A percentile compares a stretch with the other conserved stretches of the same genome.
Conservation (phyloP, 768 basidiomycete genomes). For the Russula ochroleuca region DNA sequence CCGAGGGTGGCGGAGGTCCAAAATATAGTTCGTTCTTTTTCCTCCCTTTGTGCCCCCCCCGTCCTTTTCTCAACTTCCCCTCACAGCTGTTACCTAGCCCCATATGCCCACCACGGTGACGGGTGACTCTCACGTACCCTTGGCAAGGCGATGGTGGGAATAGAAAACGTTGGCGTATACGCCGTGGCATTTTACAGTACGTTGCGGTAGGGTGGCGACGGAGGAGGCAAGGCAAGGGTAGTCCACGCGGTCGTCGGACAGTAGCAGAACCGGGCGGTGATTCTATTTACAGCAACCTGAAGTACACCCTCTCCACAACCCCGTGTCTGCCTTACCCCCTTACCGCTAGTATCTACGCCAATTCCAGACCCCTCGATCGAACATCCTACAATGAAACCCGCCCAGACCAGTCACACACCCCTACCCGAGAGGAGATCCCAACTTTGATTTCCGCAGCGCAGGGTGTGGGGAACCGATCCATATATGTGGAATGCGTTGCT, state of each 20-base stretch:
- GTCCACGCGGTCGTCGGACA: constrained; percentile 7
- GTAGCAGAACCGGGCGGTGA: constrained; percentile 2
- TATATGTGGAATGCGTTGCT: neutral
- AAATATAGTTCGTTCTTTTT: constrained; percentile 69
- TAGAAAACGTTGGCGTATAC: neutral
- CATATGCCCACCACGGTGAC: neutral
- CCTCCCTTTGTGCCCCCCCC: neutral
- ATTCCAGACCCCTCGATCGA: constrained; percentile 12
- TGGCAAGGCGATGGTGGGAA: neutral
- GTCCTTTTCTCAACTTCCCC: constrained; percentile 7
- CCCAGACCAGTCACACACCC: neutral
- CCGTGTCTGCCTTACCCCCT: constrained; percentile 21
- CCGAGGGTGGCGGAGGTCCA: constrained; percentile 94
- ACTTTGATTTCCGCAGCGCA: constrained; percentile 3
- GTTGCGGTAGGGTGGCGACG: constrained; percentile 20
- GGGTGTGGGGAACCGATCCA: neutral
- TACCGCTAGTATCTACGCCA: constrained; percentile 16
- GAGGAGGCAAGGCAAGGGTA: constrained; percentile 7
- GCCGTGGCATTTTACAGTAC: constrained; percentile 12
- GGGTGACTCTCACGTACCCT: neutral
- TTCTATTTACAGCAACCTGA: constrained; percentile 3
- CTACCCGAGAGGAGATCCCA: neutral
- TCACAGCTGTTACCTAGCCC: constrained; percentile 19
- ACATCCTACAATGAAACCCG: neutral
- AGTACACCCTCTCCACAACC: neutral